A percentile compares a stretch with the other conserved stretches of the same genome.
phyloP scores from a whole-genome alignment of 441 rosid genomes.

The Pelargonium fulgidum region DNA sequence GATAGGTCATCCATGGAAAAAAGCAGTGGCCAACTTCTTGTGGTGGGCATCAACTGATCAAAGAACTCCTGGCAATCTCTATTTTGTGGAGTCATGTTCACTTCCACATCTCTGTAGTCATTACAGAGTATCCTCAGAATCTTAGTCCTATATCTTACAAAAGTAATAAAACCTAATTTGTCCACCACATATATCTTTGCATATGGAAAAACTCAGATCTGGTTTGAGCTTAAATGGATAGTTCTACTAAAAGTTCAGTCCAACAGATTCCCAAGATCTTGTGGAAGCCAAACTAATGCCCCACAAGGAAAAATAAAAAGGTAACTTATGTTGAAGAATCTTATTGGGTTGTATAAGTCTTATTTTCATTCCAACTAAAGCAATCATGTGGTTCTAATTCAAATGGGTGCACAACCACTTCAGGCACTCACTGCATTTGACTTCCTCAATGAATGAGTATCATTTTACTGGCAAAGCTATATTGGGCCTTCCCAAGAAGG shows the following conservation, averaged over 20 bases:
- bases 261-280: slow-evolving; percentile 15
- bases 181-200: slow-evolving; percentile 13
- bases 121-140: not conserved
- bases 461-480: not conserved
- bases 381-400: slow-evolving; percentile 6
- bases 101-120: slow-evolving; percentile 14
- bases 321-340: not conserved
- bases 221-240: slow-evolving; percentile 14
- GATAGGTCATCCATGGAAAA: not conserved
- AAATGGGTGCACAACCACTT: not conserved
- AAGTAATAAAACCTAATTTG: not conserved
- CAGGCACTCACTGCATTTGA: not conserved
- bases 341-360: not conserved
- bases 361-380: not conserved
- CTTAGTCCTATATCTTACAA: slow-evolving; percentile 3
- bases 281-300: slow-evolving; percentile 10
- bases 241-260: slow-evolving; percentile 4
- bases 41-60: slow-evolving; percentile 12
- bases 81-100: slow-evolving; percentile 20
- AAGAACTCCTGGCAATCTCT: slow-evolving; percentile 18
- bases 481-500: not conserved
- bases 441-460: not conserved
- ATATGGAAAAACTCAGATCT: slow-evolving; percentile 14
- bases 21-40: slow-evolving; percentile 17
- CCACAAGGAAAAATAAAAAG: slow-evolving; percentile 6